Evolutionary conservation across 139 green algal genomes (phyloP).

Genomic region (Tetradesmus obliquus): DNA sequence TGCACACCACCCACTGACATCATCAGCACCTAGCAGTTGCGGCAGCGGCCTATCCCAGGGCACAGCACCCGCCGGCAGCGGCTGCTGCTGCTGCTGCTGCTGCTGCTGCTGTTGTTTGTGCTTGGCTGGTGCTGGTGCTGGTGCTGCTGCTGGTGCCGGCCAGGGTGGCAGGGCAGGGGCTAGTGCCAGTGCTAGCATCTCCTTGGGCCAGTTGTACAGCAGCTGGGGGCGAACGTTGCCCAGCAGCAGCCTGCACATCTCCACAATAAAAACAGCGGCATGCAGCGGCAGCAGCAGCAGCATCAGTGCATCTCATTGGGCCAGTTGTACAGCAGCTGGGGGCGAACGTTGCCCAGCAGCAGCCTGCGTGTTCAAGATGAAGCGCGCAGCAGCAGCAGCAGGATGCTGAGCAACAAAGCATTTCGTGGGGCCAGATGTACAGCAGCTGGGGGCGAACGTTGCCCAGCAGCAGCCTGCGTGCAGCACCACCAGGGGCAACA

Average conservation of each 20-base stretch:
- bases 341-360: slow-evolving; percentile 57
- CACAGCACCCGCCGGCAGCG: neutral
- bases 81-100: neutral
- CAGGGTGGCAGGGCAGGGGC: neutral
- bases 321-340: slow-evolving; percentile 68
- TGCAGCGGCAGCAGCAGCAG: too few species aligned
- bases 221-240: slow-evolving; percentile 55
- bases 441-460: slow-evolving; percentile 58
- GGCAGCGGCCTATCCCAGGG: slow-evolving; percentile 35
- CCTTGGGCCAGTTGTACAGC: slow-evolving; percentile 71
- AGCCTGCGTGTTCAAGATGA: too few species aligned
- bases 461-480: slow-evolving; percentile 54
- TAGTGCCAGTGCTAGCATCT: slow-evolving; percentile 68
- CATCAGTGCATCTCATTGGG: slow-evolving; percentile 58
- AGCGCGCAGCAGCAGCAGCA: too few species aligned
- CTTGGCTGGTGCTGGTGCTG: neutral
- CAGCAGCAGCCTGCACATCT: slow-evolving; percentile 57
- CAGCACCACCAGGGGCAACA: neutral
- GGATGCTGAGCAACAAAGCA: too few species aligned
- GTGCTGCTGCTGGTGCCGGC: neutral
- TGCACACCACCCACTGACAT: neutral
- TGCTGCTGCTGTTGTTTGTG: neutral
- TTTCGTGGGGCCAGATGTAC: slow-evolving; percentile 73
- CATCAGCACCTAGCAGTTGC: neutral
- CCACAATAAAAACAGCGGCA: slow-evolving; percentile 48